Percentiles rank a stretch among this genome's conserved stretches.
phyloP scores from a whole-genome alignment of 2,329 filamentous ascomycete species.

The Colletotrichum higginsianum region DNA sequence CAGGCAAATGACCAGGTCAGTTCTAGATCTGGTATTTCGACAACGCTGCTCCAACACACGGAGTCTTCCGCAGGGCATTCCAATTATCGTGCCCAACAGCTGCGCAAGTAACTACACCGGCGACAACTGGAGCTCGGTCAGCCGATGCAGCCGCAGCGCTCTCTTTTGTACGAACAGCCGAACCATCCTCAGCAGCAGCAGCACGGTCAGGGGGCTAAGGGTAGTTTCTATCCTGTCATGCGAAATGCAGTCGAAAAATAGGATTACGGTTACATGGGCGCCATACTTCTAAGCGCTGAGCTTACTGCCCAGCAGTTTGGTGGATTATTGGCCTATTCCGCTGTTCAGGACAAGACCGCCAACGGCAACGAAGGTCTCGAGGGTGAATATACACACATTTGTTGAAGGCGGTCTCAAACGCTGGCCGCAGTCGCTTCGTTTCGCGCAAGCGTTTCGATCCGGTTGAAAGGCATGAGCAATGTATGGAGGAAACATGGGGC shows the following conservation, averaged over 20 bases:
- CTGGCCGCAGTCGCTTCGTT: neutral
- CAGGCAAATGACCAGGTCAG: neutral
- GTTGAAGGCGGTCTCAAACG: neutral
- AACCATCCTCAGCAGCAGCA: neutral
- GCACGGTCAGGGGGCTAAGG: neutral
- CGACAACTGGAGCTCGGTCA: neutral
- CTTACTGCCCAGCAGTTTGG: neutral
- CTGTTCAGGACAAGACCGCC: too few species aligned
- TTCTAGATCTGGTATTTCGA: neutral
- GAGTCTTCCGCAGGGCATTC: too few species aligned
- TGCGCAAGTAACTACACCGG: neutral
- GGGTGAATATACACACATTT: neutral
- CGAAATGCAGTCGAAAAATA: neutral
- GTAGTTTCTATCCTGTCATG: neutral
- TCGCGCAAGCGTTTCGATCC: too few species aligned
- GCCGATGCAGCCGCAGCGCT: neutral
- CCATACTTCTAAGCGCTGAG: neutral
- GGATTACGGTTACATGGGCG: neutral
- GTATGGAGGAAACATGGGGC: neutral
- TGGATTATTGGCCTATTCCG: too few species aligned
- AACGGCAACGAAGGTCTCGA: too few species aligned
- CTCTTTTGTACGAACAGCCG: neutral
- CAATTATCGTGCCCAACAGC: too few species aligned
- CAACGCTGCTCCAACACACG: neutral
- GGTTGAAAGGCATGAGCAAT: neutral